Evolutionary conservation across 169 alveolate species (phyloP), one percentile per base, ranked within the genome.

Genomic region (Plasmodium billcollinsi): DNA sequence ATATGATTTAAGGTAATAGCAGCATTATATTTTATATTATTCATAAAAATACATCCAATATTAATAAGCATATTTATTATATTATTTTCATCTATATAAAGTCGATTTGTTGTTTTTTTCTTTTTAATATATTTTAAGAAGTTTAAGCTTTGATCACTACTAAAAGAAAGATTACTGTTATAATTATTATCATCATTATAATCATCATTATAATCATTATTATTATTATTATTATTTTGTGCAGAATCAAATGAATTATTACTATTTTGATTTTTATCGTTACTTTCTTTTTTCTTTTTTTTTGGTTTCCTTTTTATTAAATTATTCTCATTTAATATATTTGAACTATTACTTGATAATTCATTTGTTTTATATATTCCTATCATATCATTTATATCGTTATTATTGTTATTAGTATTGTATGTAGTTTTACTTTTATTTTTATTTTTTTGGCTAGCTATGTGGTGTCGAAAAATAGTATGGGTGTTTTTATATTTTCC

Each of bases 91-190:
- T 70, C 59, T 21, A 59, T 7, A n/a, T 71, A 54, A 24, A 54
- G 3, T 71, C 88, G 61, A 33, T 67, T 65, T 14, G 80, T 52
- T 54, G 50, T 65, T 58, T 21, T 65, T 58, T 21, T 63, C 45
- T 80, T 65, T 70, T 59, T 73, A 73, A 69, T 69, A 29, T 91
- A 88, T 90, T 88, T 76, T 65, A 73, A 73, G 69, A 58, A 78
- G n/a, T 63, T 24, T 43, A 80, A 72, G 3, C 88, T 91, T 8
- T 89, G 74, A 24, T 86, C 93, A 24, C 91, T 91, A 62, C 71
- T 18, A 62, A 26, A 0, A 8, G 71, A 62, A 24, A 62, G 5
- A 24, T 20, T 24, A 21, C 21, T 5, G 3, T 5, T 12, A 56
- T 14, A 6, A 18, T 14, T 14, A 12, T 14, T 56, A 6, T 56